Evolutionary conservation across 345 rosid species (phyloP).

Genomic region (Hirschfeldia incana): DNA sequence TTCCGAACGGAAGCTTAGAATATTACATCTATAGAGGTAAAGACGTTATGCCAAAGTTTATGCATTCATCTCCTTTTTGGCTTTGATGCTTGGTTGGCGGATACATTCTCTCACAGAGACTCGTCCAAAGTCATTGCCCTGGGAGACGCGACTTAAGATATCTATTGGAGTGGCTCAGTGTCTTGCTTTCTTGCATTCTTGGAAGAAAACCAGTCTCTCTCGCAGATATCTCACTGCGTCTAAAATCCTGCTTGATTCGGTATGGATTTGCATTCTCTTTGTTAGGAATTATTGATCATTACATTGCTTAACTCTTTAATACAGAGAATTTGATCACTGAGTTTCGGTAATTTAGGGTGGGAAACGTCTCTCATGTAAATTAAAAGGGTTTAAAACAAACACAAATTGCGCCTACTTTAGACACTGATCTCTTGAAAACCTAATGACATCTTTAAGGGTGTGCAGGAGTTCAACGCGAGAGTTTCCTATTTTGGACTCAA

Average conservation of each 20-base stretch:
- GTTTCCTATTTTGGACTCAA: background rate
- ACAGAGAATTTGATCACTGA: too few species aligned
- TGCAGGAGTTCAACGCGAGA: background rate
- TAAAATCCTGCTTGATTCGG: background rate
- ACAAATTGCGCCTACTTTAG: background rate
- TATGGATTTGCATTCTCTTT: background rate
- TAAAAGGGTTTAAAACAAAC: background rate
- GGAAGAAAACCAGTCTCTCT: background rate
- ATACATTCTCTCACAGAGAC: background rate
- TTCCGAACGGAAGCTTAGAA: background rate
- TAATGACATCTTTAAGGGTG: background rate
- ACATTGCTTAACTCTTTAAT: too few species aligned
- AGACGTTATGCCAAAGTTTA: background rate
- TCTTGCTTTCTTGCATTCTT: background rate
- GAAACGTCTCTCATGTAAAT: background rate
- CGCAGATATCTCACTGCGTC: background rate
- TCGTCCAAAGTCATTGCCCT: background rate
- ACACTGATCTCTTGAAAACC: background rate
- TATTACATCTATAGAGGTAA: background rate
- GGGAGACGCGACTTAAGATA: background rate
- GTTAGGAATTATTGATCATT: background rate
- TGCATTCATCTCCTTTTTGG: background rate
- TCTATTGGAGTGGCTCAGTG: constrained; percentile 1
- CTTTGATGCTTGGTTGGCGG: background rate
- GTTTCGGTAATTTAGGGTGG: background rate